phyloP scores from a whole-genome alignment of 305 asterid genomes.

The Fraxinus latifolia region DNA sequence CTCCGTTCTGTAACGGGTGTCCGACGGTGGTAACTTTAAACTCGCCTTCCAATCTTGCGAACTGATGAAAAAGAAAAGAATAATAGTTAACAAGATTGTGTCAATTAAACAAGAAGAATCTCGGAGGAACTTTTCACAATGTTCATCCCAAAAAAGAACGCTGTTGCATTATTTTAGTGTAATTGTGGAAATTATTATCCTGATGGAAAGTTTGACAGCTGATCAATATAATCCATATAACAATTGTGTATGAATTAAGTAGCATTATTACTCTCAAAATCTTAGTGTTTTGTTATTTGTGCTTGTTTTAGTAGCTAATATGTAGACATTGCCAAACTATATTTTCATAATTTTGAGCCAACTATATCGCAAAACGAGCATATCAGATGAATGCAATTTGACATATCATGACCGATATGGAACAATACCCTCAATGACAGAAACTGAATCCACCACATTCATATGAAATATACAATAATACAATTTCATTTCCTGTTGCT shows the following conservation, averaged over 20 bases:
- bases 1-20: slow-evolving; percentile 83
- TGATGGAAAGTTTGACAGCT: background rate
- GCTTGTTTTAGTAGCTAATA: background rate
- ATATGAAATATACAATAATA: background rate
- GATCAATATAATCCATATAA: background rate
- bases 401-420: background rate
- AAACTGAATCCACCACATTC: background rate
- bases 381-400: background rate
- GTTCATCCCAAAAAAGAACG: background rate
- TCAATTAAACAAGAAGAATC: background rate
- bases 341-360: background rate
- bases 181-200: background rate
- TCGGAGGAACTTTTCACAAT: background rate
- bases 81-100: background rate
- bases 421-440: background rate
- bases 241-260: background rate
- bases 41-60: slow-evolving; percentile 88
- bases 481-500: background rate
- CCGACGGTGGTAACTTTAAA: slow-evolving; percentile 59
- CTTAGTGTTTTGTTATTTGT: background rate
- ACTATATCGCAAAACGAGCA: background rate
- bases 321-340: background rate
- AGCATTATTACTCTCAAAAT: background rate
- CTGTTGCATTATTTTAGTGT: background rate
- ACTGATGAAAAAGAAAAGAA: slow-evolving; percentile 35